Base-by-base conservation (phyloP, 129 eudicot species). In the Deinandra increscens region DNA sequence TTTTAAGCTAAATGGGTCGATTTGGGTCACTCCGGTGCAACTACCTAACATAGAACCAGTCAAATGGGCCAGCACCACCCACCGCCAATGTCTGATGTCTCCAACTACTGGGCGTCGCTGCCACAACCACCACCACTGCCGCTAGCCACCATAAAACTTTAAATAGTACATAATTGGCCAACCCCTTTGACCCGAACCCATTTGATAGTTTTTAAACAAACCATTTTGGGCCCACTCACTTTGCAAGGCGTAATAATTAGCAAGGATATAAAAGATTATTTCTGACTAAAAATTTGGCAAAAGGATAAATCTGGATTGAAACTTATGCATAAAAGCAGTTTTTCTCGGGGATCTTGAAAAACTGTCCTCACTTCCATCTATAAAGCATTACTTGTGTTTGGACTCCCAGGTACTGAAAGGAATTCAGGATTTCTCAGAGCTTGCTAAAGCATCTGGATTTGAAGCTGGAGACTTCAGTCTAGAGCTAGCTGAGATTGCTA, bases 401-500 rank as follows among this genome's bases (percentile, higher is more conserved):
- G 19, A 63, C 18, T 38, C 1, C 75, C 86, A 88, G 97, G 94
- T 91, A 39, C 54, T 82, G 26, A 81, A 79, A 34, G 96, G 96
- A 33, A 78, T 82, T 75, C 82, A 75, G 65, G 83, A 80, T 19
- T 76, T 89, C 23, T 73, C 90, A 17, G 90, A 86, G 38, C 96
- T 89, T 68, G 96, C 94, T 36, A 73, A 42, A 69, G 68, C 81
- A 73, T 80, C 96, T 14, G 96, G 96, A 62, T 74, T 89, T 45
- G 75, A 81, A 70, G 79, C 76, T 10, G 86, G 78, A 48, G 87
- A 81, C 73, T 72, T 73, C 58, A 72, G 74, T 59, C 75, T 73
- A 51, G 76, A 77, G 39, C 45, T 77, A 12, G 66, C 76, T 11
- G 59, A 77, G 66, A 65, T 77, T 41, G 81, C 81, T 13, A 77